Base-by-base conservation (phyloP, 257 asterid genomes). In the Solanum arcanum region DNA sequence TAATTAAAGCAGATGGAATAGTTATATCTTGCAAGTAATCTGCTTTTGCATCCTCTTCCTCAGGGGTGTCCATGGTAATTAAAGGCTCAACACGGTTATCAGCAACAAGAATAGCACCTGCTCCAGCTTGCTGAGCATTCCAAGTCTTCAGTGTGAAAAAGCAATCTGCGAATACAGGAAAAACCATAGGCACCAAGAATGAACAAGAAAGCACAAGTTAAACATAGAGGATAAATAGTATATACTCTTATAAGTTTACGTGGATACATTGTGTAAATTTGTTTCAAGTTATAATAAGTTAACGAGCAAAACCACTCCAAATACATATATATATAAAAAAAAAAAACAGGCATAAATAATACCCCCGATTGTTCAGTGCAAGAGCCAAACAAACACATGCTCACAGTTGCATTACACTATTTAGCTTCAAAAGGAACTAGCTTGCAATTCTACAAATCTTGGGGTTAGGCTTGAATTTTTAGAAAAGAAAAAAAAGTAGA, bases 71-170 rank as follows among this genome's bases (percentile, higher is more conserved):
- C 99, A 96, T 96, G 82, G 99, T 96, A 83, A 96, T 96, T 52
- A 96, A 93, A 83, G 95, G 95, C 90, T 94, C 99, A 9, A 78
- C 87, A 87, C 92, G 92, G 90, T 96, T 95, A 80, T 96, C 98
- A 9, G 97, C 96, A 86, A 96, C 99, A 37, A 96, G 97, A 89
- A 95, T 93, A 25, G 99, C 99, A 4, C 98, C 99, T 3, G 98
- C 99, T 89, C 99, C 98, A 86, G 94, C 97, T 56, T 91, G 93
- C 90, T 96, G 99, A 89, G 98, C 98, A 92, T 94, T 93, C 99
- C 98, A 96, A 21, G 98, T 96, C 92, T 96, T 96, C 90, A 95
- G 81, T 6, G 98, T 95, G 90, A 96, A 96, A 88, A 86, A 95
- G 92, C 99, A 95, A 12, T 95, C 99, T 96, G 93, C 72, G 35